A percentile compares a stretch with the other conserved stretches of the same genome.
phyloP scores from a whole-genome alignment of 306 rosid species.

The Neltuma alba region DNA sequence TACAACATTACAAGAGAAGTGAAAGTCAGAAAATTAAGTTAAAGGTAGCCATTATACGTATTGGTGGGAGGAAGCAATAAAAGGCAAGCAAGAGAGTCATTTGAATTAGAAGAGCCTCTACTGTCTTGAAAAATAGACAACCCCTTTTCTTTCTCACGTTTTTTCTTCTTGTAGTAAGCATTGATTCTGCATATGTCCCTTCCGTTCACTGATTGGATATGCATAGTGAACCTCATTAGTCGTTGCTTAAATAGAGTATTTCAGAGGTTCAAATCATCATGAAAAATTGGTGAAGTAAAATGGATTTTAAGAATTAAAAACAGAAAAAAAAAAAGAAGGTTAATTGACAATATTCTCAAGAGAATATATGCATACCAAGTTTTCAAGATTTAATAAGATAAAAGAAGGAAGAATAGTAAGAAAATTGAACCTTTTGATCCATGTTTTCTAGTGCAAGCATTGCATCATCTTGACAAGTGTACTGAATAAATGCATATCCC shows the following conservation, averaged over 20 bases:
- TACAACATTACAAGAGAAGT: not conserved
- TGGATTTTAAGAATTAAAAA: not conserved
- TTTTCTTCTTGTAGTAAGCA: not conserved
- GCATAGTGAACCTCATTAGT: not conserved
- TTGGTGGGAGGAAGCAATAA: not conserved
- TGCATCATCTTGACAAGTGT: constrained; percentile 73
- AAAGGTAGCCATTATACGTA: not conserved
- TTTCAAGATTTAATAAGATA: not conserved
- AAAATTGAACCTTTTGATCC: constrained; percentile 77
- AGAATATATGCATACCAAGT: not conserved
- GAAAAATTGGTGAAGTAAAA: not conserved
- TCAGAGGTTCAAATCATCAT: not conserved
- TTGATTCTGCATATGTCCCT: not conserved
- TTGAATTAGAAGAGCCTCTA: not conserved
- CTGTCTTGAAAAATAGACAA: not conserved
- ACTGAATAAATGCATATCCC: constrained; percentile 89
- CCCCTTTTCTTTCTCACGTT: not conserved
- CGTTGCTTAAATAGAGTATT: no score
- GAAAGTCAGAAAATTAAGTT: not conserved
- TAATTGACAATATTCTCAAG: not conserved
- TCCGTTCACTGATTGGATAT: not conserved
- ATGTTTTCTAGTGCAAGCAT: constrained; percentile 84
- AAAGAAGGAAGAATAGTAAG: not conserved
- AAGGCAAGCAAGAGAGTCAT: not conserved
- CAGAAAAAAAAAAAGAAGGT: not conserved